Base-by-base conservation (phyloP, 371 early-diverging fungal genomes). In the Nematocida ausubeli region DNA sequence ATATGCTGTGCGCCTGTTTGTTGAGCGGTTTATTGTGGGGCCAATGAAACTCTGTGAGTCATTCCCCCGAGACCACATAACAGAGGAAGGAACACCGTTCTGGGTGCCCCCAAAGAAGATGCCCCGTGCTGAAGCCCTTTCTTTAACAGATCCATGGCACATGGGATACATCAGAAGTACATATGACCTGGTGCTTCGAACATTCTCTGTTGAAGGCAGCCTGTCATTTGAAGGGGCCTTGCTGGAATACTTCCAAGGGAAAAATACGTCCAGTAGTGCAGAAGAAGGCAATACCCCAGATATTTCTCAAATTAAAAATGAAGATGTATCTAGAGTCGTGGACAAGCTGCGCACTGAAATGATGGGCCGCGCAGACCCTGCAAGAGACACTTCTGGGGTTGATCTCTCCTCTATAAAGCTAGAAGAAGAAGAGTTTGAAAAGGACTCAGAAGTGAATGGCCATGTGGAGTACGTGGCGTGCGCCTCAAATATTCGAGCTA, bases 21-120 rank as follows among this genome's bases (percentile, higher is more conserved):
- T 80, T 4, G 40, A 72, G 51, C 44, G 64, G 55, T 84, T 85
- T 42, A 70, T 65, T 14, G 81, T 60, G 0, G 57, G 78, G 39
- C 83, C 86, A 30, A 66, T 73, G 40, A 70, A 73, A 14, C 80
- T 85, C n/a, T 56, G 85, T 37, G 51, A 55, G 19, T 71, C 80
- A 34, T 92, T 75, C 94, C 98, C 35, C 90, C 91, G 39, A 6
- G 84, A 85, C 55, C 78, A 80, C 49, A 47, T 81, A n/a, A 85
- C 86, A 26, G 73, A 81, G 49, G 88, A 93, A 39, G 98, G 98
- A 47, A 89, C 91, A 60, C 88, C 88, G 39, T 99, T 99, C 90
- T 99, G 99, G 99, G 92, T 92, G 62, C 95, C 95, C 16, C 97
- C 98, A 52, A 98, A 98, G 88, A 90, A 95, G 69, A 92, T 94